phyloP scores from a whole-genome alignment of 805 yeast genomes.

The Hanseniaspora lindneri region DNA sequence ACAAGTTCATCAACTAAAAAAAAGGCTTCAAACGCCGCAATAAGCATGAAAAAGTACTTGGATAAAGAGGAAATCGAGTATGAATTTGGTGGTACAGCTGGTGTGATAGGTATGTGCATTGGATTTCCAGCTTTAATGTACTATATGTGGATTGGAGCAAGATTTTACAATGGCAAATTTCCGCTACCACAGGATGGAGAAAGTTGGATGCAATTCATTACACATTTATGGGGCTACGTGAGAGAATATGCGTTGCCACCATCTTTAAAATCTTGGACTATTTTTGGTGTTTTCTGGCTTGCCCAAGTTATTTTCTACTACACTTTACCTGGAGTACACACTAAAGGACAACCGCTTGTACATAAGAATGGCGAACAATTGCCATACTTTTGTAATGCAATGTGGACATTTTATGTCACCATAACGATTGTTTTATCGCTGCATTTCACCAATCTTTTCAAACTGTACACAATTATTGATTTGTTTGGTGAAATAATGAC shows the following conservation, averaged over 20 bases:
- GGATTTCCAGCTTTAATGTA: slow-evolving; percentile 92
- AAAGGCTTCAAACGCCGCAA: too few species aligned
- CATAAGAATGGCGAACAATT: slow-evolving; percentile 71
- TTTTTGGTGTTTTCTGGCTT: slow-evolving; percentile 58
- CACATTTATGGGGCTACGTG: slow-evolving; percentile 36
- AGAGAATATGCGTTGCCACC: slow-evolving; percentile 45
- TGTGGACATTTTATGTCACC: slow-evolving; percentile 67
- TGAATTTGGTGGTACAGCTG: slow-evolving; percentile 89
- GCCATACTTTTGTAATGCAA: slow-evolving; percentile 89
- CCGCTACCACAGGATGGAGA: slow-evolving; percentile 49
- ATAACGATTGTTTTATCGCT: slow-evolving; percentile 45
- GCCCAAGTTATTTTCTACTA: slow-evolving; percentile 66
- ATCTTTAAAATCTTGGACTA: slow-evolving; percentile 46
- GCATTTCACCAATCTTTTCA: slow-evolving; percentile 66
- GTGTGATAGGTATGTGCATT: slow-evolving; percentile 80
- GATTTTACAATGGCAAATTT: slow-evolving; percentile 60
- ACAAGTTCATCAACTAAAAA: background rate
- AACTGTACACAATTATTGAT: slow-evolving; percentile 62
- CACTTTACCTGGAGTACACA: slow-evolving; percentile 85
- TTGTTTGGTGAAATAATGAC: slow-evolving; percentile 87
- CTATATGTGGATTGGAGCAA: slow-evolving; percentile 89
- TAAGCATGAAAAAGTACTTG: slow-evolving; percentile 28
- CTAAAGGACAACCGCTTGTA: slow-evolving; percentile 82
- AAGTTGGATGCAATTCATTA: slow-evolving; percentile 39
- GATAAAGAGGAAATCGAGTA: slow-evolving; percentile 49